Evolutionary conservation across 2,329 filamentous ascomycete genomes (phyloP).

Genomic region (Fusarium scirpi): DNA sequence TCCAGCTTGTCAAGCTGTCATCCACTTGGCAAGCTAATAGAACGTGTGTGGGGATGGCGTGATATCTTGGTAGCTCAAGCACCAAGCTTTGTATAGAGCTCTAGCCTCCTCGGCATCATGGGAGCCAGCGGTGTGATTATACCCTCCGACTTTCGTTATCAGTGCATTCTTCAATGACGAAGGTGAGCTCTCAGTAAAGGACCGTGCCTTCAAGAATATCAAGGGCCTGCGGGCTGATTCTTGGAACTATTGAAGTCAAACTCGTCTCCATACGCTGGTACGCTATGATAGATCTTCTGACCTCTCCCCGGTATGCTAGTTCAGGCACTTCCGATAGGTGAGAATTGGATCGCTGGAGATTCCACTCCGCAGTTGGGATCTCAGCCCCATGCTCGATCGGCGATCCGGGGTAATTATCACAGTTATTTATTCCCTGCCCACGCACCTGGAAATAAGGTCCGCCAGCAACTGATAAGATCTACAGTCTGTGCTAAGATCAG

Average conservation of each 20-base stretch:
- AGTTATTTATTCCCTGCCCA: not conserved
- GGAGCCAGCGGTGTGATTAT: too few species aligned
- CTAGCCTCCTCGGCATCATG: too few species aligned
- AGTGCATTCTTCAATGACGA: not conserved
- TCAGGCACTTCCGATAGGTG: not conserved
- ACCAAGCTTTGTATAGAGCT: too few species aligned
- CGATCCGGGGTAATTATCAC: not conserved
- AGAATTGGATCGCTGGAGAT: not conserved
- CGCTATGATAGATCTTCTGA: not conserved
- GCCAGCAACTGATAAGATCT: not conserved
- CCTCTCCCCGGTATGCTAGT: rapidly evolving
- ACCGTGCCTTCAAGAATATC: not conserved
- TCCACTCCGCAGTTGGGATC: not conserved
- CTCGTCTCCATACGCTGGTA: rapidly evolving
- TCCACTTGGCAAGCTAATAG: too few species aligned
- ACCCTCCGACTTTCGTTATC: rapidly evolving
- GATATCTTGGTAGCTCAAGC: too few species aligned
- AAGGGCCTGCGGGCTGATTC: not conserved
- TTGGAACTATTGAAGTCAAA: not conserved
- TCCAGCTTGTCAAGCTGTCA: too few species aligned
- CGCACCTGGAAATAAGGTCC: not conserved
- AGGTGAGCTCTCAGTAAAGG: rapidly evolving
- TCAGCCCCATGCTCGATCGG: not conserved
- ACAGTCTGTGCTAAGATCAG: not conserved
- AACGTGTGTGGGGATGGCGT: too few species aligned